Evolutionary conservation across 1,284 basidiomycete genomes (phyloP).

Genomic region (Anthracocystis panici-leucophaei): DNA sequence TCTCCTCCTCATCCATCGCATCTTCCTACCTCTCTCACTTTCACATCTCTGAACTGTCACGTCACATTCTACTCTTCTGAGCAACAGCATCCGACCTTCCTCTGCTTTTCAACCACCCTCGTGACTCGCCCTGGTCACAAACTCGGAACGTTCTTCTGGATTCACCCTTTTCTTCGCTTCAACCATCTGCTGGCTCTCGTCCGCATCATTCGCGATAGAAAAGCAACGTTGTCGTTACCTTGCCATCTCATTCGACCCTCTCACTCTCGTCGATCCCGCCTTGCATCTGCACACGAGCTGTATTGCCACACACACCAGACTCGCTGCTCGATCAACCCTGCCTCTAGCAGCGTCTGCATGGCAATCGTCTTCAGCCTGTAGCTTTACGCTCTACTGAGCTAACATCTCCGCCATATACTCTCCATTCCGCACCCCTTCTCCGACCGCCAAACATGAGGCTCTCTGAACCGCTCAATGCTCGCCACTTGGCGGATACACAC

Average conservation of each 20-base stretch:
- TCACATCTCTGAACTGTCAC: not conserved
- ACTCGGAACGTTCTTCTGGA: not conserved
- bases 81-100: not conserved
- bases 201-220: too few relatives aligned
- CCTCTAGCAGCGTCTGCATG: constrained; percentile 19
- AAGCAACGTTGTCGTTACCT: not conserved
- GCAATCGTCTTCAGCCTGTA: not conserved
- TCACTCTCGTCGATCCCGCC: not conserved
- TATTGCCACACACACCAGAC: not conserved
- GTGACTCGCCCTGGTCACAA: not conserved
- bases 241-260: not conserved
- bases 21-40: not conserved
- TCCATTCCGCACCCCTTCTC: not conserved
- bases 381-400: constrained; percentile 9
- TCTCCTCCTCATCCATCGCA: not conserved
- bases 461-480: constrained; percentile 8
- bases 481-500: constrained; percentile 5
- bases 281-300: not conserved
- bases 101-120: not conserved
- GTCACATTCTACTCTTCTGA: not conserved
- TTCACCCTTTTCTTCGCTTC: too few relatives aligned
- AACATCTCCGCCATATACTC: not conserved
- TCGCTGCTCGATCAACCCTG: not conserved
- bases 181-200: too few relatives aligned
- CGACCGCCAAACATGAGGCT: constrained; percentile 14